Conservation (phyloP, 805 yeast species). For the Hemisphaericaspora nanyangensis region DNA sequence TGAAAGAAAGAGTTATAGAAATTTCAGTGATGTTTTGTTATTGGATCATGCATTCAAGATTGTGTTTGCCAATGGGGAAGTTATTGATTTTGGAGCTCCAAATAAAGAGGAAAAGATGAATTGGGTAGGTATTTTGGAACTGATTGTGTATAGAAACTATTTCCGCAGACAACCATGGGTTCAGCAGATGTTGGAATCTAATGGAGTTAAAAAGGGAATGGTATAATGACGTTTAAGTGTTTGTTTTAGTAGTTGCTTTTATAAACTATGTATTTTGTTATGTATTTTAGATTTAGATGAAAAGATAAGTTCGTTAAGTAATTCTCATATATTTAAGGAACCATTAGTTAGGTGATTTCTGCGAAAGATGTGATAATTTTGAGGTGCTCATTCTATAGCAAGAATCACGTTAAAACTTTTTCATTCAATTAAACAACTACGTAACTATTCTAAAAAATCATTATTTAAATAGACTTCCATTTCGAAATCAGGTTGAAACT, state of each 20-base stretch:
- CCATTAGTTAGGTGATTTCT: too few species aligned
- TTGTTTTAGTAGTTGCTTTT: too few species aligned
- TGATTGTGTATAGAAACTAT: slow-evolving; percentile 51
- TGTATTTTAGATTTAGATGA: too few species aligned
- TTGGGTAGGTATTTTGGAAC: slow-evolving; percentile 65
- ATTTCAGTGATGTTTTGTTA: slow-evolving; percentile 68
- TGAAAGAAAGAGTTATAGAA: slow-evolving; percentile 40
- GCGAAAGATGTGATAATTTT: too few species aligned
- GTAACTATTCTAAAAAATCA: slow-evolving; percentile 8
- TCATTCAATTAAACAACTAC: too few species aligned
- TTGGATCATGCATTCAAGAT: slow-evolving; percentile 74
- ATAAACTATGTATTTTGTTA: too few species aligned
- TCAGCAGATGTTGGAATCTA: slow-evolving; percentile 34
- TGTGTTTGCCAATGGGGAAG: slow-evolving; percentile 73
- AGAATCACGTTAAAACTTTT: too few species aligned
- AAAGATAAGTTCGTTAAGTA: too few species aligned
- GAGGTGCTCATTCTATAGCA: too few species aligned
- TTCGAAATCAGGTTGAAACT: slow-evolving; percentile 69
- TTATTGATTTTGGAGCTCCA: slow-evolving; percentile 83
- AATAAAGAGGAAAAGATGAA: slow-evolving; percentile 51
- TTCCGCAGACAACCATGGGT: slow-evolving; percentile 64
- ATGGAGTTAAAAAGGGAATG: too few species aligned
- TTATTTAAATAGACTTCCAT: slow-evolving; percentile 12
- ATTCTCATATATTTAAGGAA: too few species aligned
- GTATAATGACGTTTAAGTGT: too few species aligned